Conservation (phyloP, 225 moss, liverwort and hornwort species). For the Polytrichum formosum region DNA sequence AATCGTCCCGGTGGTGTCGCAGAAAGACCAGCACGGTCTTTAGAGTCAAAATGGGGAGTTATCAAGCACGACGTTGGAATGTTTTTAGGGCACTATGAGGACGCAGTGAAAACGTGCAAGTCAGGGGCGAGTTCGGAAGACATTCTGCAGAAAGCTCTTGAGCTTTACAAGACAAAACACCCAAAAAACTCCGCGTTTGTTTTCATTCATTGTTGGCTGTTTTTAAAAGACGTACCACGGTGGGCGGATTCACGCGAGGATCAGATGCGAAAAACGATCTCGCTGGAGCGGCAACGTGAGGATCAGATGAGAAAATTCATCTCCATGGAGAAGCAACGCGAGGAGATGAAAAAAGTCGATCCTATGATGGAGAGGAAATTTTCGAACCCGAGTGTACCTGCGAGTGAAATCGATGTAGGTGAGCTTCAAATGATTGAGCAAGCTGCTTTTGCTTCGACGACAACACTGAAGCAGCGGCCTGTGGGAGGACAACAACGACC, state of each 20-base stretch:
- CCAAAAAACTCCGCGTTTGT: conserved; percentile 44
- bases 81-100: conserved; percentile 35
- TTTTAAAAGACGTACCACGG: conserved; percentile 46
- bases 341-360: too few relatives aligned
- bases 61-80: conserved; percentile 49
- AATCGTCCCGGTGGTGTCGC: conserved; percentile 35
- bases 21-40: conserved; percentile 39
- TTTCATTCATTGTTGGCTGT: conserved; percentile 57
- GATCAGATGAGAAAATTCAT: too few relatives aligned
- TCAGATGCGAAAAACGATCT: conserved; percentile 33
- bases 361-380: too few relatives aligned
- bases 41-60: conserved; percentile 47
- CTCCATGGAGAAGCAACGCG: too few relatives aligned
- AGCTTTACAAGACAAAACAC: conserved; percentile 50
- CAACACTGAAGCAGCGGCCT: too few relatives aligned
- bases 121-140: conserved; percentile 44
- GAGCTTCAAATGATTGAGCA: too few relatives aligned
- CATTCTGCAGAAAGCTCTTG: conserved; percentile 42
- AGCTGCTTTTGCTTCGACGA: too few relatives aligned
- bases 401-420: too few relatives aligned
- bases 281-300: conserved; percentile 13
- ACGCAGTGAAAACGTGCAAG: conserved; percentile 30
- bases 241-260: conserved; percentile 41
- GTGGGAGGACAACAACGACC: too few relatives aligned
- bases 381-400: too few relatives aligned